These are phyloP conservation scores for Vigna nakashimae DNA, from an alignment of 306 rosid genomes.

Conservation along the genomic window DNA sequence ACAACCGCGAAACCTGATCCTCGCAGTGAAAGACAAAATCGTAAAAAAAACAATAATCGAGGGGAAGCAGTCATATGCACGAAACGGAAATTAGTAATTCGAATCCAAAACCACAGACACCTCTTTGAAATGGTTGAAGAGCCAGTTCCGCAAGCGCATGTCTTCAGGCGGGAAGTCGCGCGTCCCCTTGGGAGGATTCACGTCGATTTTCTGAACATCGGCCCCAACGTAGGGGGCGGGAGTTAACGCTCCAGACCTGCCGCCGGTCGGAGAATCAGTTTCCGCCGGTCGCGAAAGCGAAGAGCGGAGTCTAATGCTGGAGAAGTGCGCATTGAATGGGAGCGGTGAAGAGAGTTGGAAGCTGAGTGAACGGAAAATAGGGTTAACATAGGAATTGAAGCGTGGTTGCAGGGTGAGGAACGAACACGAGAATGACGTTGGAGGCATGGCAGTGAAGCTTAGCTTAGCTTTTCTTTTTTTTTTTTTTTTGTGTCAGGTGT, in stretches of 20 bases:
- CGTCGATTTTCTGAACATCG: constrained; percentile 70
- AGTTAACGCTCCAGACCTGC: constrained; percentile 72
- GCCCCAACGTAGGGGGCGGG: constrained; percentile 55
- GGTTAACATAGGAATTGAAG: constrained; percentile 52
- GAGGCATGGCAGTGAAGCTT: constrained; percentile 55
- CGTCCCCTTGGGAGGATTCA: constrained; percentile 93
- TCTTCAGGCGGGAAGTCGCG: constrained; percentile 91
- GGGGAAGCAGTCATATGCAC: neutral
- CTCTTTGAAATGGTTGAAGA: constrained; percentile 84
- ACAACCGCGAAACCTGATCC: constrained; percentile 70
- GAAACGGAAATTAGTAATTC: neutral
- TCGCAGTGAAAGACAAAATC: neutral
- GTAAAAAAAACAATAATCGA: neutral
- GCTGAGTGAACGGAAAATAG: constrained; percentile 56
- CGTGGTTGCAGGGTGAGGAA: constrained; percentile 63
- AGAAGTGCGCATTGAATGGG: constrained; percentile 44
- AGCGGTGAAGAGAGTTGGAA: constrained; percentile 52
- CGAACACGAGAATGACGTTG: constrained; percentile 58
- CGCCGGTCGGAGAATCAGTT: constrained; percentile 55
- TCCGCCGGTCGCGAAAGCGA: constrained; percentile 53
- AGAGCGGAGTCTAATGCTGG: constrained; percentile 47
- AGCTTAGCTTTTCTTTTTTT: neutral
- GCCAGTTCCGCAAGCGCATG: constrained; percentile 78
- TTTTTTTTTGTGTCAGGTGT: neutral
- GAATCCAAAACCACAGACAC: constrained; percentile 35